Evolutionary conservation across 441 rosid genomes (phyloP), one percentile per base, ranked within the genome.

Genomic region (Syzygium syzygioides): DNA sequence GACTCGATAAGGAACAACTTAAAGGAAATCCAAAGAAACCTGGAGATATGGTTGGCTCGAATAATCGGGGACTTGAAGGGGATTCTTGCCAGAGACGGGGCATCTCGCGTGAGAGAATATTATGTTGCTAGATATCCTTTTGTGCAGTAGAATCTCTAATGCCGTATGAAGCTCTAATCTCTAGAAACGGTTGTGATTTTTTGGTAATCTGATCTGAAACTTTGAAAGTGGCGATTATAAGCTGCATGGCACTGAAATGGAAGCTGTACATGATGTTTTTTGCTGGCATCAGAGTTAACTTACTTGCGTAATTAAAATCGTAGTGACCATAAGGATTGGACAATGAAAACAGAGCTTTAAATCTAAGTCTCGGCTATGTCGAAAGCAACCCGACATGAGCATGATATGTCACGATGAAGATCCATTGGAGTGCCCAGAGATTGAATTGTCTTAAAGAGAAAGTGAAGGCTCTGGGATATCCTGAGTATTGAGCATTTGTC

Each of bases 41-140:
- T 95, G 89, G 99, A 97, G 92, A 95, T 97, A 90, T 96, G 98
- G 98, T 76, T 97, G 90, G 99, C 99, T 90, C 94, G 98, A 87
- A 96, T 97, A 57, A 95, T 94, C 1, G 99, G 99, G 85, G 97
- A 96, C 89, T 96, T 97, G 4, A 95, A 97, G 95, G 99, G 99
- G 86, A 95, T 96, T 87, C 93, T 96, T 85, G 95, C 99, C 45
- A 90, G 97, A 89, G 99, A 97, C 3, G 97, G 96, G 5, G 93
- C 93, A 14, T 94, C 99, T 3, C 93, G 92, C 52, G 91, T 92
- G 5, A 92, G 96, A 90, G 98, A 97, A 86, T 95, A 92, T 87
- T 95, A 92, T 64, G 90, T 92, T 60, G 90, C 99, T 89, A 91
- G 95, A 55, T 94, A 95, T 90, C 98, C 98, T 88, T 97, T 93